phyloP scores from a whole-genome alignment of 768 basidiomycete species.

The Boletus vinaceobasis region DNA sequence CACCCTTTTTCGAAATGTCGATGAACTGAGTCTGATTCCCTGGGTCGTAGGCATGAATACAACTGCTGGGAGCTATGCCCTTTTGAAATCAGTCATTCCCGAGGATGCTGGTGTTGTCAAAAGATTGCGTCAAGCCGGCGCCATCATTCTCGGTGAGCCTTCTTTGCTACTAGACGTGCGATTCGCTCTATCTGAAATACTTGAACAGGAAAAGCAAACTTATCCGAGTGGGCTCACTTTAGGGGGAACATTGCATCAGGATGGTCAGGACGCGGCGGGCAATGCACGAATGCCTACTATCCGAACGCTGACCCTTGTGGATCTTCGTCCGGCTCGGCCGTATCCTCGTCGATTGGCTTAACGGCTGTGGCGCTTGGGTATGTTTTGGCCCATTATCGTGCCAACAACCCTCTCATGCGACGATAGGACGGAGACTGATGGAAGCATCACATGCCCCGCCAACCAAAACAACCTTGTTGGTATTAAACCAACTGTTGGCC shows the following conservation, averaged over 20 bases:
- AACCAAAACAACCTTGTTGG: constrained; percentile 54
- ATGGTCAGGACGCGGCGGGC: constrained; percentile 57
- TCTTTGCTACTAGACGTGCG: not conserved
- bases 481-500: constrained; percentile 58
- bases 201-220: constrained; percentile 48
- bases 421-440: constrained; percentile 45
- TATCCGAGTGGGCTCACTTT: constrained; percentile 53
- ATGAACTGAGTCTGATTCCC: not conserved
- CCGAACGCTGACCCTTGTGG: constrained; percentile 53
- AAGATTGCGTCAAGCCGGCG: constrained; percentile 31
- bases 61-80: constrained; percentile 38
- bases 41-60: constrained; percentile 37
- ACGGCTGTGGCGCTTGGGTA: constrained; percentile 43
- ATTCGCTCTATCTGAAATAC: not conserved
- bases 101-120: constrained; percentile 35
- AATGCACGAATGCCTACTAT: constrained; percentile 48
- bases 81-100: constrained; percentile 33
- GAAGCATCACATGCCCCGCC: constrained; percentile 53
- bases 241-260: constrained; percentile 45
- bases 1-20: not conserved
- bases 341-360: constrained; percentile 51
- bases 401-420: not conserved
- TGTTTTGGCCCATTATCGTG: not conserved
- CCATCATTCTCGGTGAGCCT: constrained; percentile 32
- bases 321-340: constrained; percentile 57